Evolutionary conservation across 2,329 filamentous ascomycete species (phyloP).

Genomic region (Nigrograna mackinnonii): DNA sequence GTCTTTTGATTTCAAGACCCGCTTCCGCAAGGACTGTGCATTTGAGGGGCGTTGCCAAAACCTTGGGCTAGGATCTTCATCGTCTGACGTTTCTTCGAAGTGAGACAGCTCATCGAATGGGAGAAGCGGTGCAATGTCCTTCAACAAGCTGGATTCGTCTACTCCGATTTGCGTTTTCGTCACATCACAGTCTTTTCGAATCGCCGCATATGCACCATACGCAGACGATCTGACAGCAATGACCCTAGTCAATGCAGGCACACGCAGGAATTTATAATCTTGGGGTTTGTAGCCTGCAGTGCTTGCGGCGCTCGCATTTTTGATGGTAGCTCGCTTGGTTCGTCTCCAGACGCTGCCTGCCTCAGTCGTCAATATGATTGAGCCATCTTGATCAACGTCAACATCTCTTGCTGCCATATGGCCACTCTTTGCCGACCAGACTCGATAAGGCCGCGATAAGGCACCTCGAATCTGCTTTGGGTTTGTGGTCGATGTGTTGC

Average conservation of each 20-base stretch:
- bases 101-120: constrained; percentile 64
- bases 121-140: constrained; percentile 71
- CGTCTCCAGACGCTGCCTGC: constrained; percentile 93
- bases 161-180: constrained; percentile 73
- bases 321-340: constrained; percentile 79
- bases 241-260: constrained; percentile 85
- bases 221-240: constrained; percentile 83
- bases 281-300: constrained; percentile 67
- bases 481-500: constrained; percentile 81
- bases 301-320: constrained; percentile 61
- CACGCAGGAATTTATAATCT: constrained; percentile 93
- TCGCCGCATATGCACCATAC: constrained; percentile 86
- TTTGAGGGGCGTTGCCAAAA: constrained; percentile 55
- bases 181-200: constrained; percentile 82
- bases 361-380: constrained; percentile 89
- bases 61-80: constrained; percentile 49
- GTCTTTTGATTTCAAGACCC: constrained; percentile 65
- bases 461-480: constrained; percentile 86
- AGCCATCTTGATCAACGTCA: constrained; percentile 87
- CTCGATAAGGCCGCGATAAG: constrained; percentile 74
- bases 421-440: constrained; percentile 89
- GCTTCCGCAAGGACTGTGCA: constrained; percentile 57
- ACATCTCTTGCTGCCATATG: constrained; percentile 84
- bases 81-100: constrained; percentile 45
- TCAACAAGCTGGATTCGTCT: constrained; percentile 70